Base-by-base conservation (phyloP, 306 rosid species). In the Psophocarpus tetragonolobus region DNA sequence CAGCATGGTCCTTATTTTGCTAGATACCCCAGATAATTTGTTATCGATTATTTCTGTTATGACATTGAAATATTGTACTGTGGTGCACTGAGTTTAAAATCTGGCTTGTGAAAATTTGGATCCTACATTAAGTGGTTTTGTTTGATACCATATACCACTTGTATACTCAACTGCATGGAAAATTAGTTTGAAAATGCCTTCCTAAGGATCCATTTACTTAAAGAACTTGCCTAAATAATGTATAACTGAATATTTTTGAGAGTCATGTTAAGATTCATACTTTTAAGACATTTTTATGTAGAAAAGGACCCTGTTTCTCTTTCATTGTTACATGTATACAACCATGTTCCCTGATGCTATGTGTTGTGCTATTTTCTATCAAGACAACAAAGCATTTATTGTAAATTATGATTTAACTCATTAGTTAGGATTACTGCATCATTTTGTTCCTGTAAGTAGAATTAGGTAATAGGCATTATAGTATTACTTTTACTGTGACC, bases 401-500 rank as follows among this genome's bases (percentile, higher is more conserved):
- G 12, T 50, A 18, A 50, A 17, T 48, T 48, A 48, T 48, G 60
- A 72, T 29, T 51, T 26, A 72, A 53, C 47, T 71, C 58, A 72
- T 32, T 44, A 36, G 32, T 71, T 17, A 18, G 58, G 60, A 45
- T 70, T 33, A n/a, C 51, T 79, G 73, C 65, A 33, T 47, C 42
- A 47, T 45, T 68, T 44, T 60, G 72, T 18, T 47, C 44, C 23
- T 53, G 17, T 53, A 30, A 63, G 51, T 53, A 41, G 75, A 56
- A 54, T 30, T 57, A 21, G 29, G 39, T 32, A n/a, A n/a, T n/a
- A n/a, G n/a, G n/a, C n/a, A n/a, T n/a, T n/a, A n/a, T n/a, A n/a
- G n/a, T n/a, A 33, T 54, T 80, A 4, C 13, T 76, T 65, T 76
- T 65, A 63, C 60, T 74, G 27, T 74, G 41, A 51, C 53, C 44